These are phyloP conservation scores for Cocos nucifera DNA, from an alignment of 176 grass and related monocot species.

Conservation along the genomic window DNA sequence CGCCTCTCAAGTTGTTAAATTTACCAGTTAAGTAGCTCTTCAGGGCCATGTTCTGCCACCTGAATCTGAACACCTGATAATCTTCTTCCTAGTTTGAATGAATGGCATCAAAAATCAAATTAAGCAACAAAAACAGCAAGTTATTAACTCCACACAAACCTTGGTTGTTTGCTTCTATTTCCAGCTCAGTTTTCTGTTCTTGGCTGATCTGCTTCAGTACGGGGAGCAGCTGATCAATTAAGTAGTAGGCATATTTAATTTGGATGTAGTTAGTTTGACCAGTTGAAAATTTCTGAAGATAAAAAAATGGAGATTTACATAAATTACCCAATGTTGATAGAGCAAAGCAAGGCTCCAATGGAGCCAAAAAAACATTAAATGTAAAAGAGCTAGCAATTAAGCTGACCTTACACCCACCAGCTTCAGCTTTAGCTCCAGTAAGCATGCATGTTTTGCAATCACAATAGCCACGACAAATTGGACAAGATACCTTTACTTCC, in stretches of 20 bases:
- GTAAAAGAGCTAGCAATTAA: conserved; percentile 6
- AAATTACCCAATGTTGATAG: not conserved
- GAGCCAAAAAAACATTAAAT: conserved; percentile 4
- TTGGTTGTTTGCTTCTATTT: conserved; percentile 85
- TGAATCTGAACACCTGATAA: conserved; percentile 58
- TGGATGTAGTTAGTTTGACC: conserved; percentile 34
- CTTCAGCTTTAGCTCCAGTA: conserved; percentile 35
- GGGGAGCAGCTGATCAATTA: conserved; percentile 76
- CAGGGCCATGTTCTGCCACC: conserved; percentile 55
- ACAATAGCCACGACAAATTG: conserved; percentile 66
- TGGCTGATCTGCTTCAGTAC: conserved; percentile 52
- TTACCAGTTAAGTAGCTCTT: conserved; percentile 56
- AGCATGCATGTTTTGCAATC: conserved; percentile 52
- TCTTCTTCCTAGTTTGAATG: conserved; percentile 47
- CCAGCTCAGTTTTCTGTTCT: conserved; percentile 86
- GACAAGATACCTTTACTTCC: conserved; percentile 63
- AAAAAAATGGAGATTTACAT: not conserved
- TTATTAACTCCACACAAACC: conserved; percentile 31
- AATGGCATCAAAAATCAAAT: conserved; percentile 14
- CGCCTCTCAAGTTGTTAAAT: too few species aligned
- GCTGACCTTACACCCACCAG: conserved; percentile 32
- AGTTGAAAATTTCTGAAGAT: conserved; percentile 39
- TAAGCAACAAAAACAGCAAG: not conserved
- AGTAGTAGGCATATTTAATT: conserved; percentile 63
- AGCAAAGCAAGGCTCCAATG: conserved; percentile 1